These are phyloP conservation scores for Alternaria dauci DNA, from an alignment of 2,329 filamentous ascomycete genomes.

Conservation along the genomic window DNA sequence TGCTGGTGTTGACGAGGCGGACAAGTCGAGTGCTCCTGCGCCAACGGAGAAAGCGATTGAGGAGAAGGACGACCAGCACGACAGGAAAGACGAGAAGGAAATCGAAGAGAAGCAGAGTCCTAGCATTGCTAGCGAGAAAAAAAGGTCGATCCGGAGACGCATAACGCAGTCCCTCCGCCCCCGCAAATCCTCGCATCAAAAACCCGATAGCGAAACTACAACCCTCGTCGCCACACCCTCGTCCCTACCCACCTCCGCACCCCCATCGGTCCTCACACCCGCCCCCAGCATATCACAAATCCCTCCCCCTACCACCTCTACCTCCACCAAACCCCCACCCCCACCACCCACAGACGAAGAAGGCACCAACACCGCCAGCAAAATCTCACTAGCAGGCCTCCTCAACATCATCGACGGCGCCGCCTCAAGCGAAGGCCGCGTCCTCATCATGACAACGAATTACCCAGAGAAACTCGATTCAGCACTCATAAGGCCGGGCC, in stretches of 20 bases:
- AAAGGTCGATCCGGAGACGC: constrained; percentile 7
- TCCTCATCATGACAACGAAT: constrained; percentile 44
- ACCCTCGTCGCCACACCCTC: constrained; percentile 5
- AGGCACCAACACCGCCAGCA: constrained; percentile 22
- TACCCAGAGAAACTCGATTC: constrained; percentile 48
- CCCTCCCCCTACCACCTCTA: background rate
- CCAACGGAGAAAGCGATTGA: background rate
- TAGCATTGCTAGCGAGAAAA: background rate
- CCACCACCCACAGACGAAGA: background rate
- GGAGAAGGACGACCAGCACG: background rate
- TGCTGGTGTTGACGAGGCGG: background rate
- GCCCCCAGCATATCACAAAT: background rate
- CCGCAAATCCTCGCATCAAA: background rate
- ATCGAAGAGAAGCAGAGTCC: background rate
- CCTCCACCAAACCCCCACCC: background rate
- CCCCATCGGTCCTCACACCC: background rate
- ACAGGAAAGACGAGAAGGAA: background rate
- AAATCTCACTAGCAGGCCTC: constrained; percentile 80
- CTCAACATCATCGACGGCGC: constrained; percentile 87
- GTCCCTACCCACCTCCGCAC: background rate
- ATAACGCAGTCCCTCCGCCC: background rate
- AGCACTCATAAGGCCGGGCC: constrained; percentile 69
- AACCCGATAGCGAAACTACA: constrained; percentile 8
- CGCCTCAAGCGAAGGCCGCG: constrained; percentile 71
- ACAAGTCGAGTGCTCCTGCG: background rate